Evolutionary conservation across 2,329 filamentous ascomycete species (phyloP).

Genomic region (Huntiella bhutanensis): DNA sequence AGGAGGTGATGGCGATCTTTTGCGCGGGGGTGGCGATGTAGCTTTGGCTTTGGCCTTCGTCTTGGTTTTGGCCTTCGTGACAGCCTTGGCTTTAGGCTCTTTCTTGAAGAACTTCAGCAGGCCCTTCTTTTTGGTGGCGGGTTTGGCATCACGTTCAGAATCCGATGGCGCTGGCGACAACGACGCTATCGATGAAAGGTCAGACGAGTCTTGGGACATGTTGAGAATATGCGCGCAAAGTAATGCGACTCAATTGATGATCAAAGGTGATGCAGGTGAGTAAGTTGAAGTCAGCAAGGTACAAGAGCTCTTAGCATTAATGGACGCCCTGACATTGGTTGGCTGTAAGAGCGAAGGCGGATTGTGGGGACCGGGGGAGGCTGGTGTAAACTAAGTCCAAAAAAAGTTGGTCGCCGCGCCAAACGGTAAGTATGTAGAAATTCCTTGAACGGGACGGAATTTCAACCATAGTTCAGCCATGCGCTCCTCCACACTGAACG

Average conservation of each 20-base stretch:
- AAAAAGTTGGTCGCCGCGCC: slow-evolving; percentile 9
- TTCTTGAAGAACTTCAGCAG: slow-evolving; percentile 45
- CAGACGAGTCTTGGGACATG: slow-evolving; percentile 37
- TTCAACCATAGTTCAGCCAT: slow-evolving; percentile 9
- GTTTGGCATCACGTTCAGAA: slow-evolving; percentile 32
- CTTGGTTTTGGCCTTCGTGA: too few species aligned
- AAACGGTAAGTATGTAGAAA: slow-evolving; percentile 8
- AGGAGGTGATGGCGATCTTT: slow-evolving; percentile 70
- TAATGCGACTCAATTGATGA: not conserved
- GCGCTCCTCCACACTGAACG: not conserved
- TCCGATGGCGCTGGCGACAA: slow-evolving; percentile 26
- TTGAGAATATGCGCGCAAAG: not conserved
- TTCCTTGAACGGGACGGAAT: slow-evolving; percentile 1
- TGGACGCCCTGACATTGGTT: not conserved
- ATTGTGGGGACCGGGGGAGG: slow-evolving; percentile 10
- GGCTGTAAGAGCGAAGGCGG: slow-evolving; percentile 5
- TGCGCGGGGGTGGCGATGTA: slow-evolving; percentile 47
- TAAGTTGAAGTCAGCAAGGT: not conserved
- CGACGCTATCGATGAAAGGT: slow-evolving; percentile 39
- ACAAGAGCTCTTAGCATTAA: not conserved
- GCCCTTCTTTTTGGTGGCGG: slow-evolving; percentile 31
- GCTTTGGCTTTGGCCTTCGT: slow-evolving; percentile 24
- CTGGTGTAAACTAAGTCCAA: slow-evolving; percentile 3
- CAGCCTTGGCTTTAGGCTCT: slow-evolving; percentile 17
- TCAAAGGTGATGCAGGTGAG: not conserved